A percentile compares a stretch with the other conserved stretches of the same genome.
phyloP scores from a whole-genome alignment of 23 red algal genomes.

The Pyropia yezoensis region DNA sequence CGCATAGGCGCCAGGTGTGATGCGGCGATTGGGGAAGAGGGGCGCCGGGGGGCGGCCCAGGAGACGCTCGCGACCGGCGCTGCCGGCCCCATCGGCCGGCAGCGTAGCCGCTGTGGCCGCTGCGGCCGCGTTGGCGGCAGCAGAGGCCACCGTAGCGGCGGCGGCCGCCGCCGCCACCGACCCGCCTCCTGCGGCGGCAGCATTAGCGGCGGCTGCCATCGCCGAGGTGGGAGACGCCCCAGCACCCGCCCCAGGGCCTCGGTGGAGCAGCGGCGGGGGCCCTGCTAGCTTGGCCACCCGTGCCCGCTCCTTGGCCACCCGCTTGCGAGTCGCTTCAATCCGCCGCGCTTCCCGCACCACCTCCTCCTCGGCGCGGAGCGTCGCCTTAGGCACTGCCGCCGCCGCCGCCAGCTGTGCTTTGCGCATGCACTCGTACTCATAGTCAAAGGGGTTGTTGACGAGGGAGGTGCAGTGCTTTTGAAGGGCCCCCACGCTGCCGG shows the following conservation, averaged over 20 bases:
- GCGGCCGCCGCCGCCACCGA: too few species aligned
- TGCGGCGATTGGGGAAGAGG: conserved; percentile 59
- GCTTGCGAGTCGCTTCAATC: conserved; percentile 60
- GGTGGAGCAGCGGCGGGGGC: conserved; percentile 3
- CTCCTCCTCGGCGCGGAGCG: conserved; percentile 82
- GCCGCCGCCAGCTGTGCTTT: conserved; percentile 82
- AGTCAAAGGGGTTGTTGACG: conserved; percentile 84
- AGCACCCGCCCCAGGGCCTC: too few species aligned
- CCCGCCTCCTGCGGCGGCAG: too few species aligned
- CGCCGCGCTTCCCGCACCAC: conserved; percentile 61
- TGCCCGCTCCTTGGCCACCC: conserved; percentile 55
- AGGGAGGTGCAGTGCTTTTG: conserved; percentile 74
- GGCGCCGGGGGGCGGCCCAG: conserved; percentile 9
- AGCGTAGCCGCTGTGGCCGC: conserved; percentile 9
- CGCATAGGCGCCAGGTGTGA: conserved; percentile 46
- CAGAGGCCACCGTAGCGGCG: too few species aligned
- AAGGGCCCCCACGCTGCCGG: conserved; percentile 14
- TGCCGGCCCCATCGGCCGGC: not conserved
- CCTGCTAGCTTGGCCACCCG: conserved; percentile 70
- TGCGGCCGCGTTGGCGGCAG: not conserved
- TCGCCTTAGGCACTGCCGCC: conserved; percentile 45
- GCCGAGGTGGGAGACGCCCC: too few species aligned
- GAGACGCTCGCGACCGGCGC: not conserved
- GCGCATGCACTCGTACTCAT: conserved; percentile 84
- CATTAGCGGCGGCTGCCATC: too few species aligned